Percentiles rank a stretch among this genome's conserved stretches.
Evolutionary conservation across 2,329 filamentous ascomycete species (phyloP).

Genomic region (Lomentospora prolificans): DNA sequence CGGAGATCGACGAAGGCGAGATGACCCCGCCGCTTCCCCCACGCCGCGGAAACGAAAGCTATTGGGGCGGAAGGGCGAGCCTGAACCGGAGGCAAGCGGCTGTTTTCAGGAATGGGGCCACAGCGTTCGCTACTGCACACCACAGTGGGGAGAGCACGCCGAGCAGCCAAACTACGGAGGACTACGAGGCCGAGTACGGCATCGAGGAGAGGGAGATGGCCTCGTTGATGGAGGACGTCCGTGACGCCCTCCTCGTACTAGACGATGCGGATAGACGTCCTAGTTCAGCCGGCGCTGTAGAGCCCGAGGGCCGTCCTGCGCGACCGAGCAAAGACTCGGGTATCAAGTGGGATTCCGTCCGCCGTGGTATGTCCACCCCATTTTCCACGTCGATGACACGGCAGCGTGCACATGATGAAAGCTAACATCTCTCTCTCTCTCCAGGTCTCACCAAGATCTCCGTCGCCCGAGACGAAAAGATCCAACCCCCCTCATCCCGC

Average conservation of each 20-base stretch:
- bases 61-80: background rate
- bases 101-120: background rate
- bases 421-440: background rate
- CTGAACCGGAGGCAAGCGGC: background rate
- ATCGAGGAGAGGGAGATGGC: constrained; percentile 2
- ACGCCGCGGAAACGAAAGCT: background rate
- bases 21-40: background rate
- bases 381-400: too few relatives aligned
- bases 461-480: constrained; percentile 3
- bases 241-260: background rate
- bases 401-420: too few relatives aligned
- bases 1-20: background rate
- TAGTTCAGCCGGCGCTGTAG: background rate
- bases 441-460: constrained; percentile 7
- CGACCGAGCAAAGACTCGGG: background rate
- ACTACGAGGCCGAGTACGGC: background rate
- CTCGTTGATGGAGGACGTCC: background rate
- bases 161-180: background rate
- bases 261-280: background rate
- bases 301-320: background rate
- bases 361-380: constrained; percentile 3
- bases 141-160: background rate
- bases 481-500: background rate
- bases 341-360: constrained; percentile 7
- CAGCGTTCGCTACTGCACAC: background rate